Conservation (phyloP, 495 filamentous ascomycete species). For the Darksidea phi region DNA sequence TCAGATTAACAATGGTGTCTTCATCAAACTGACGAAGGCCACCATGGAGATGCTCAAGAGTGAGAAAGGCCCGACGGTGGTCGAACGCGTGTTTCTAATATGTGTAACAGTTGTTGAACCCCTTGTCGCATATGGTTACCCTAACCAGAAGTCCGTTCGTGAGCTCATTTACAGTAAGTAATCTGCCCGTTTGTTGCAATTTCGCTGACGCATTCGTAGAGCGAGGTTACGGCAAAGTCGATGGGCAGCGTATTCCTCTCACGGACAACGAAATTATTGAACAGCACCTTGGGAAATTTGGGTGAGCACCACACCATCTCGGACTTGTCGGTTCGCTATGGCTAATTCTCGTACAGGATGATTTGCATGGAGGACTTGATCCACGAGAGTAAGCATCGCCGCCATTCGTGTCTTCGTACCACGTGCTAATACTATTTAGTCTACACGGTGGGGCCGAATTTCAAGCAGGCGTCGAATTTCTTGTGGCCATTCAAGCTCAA, state of each 20-base stretch:
- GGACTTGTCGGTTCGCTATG: conserved; percentile 1
- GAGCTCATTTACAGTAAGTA: conserved; percentile 85
- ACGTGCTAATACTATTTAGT: conserved; percentile 42
- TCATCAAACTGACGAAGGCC: conserved; percentile 95
- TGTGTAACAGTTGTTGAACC: conserved; percentile 69
- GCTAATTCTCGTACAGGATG: conserved; percentile 54
- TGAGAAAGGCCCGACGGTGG: not conserved
- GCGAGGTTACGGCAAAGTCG: conserved; percentile 47
- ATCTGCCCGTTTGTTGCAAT: not conserved
- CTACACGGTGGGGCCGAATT: conserved; percentile 75
- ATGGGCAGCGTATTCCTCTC: conserved; percentile 92
- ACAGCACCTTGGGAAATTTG: conserved; percentile 92
- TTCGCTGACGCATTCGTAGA: conserved; percentile 16
- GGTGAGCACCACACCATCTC: conserved; percentile 9
- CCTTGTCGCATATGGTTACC: conserved; percentile 97
- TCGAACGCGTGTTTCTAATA: not conserved
- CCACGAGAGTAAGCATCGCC: conserved; percentile 68
- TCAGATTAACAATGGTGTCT: conserved; percentile 99
- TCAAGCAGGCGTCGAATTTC: conserved; percentile 99
- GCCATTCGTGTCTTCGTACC: not conserved
- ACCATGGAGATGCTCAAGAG: conserved; percentile 94
- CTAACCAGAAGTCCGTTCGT: conserved; percentile 96
- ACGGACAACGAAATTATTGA: conserved; percentile 98
- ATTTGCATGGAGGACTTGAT: conserved; percentile 99
- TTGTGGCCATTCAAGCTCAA: conserved; percentile 99